These are phyloP conservation scores for Pyrenula aspistea DNA, from an alignment of 495 filamentous ascomycete species.

Conservation along the genomic window DNA sequence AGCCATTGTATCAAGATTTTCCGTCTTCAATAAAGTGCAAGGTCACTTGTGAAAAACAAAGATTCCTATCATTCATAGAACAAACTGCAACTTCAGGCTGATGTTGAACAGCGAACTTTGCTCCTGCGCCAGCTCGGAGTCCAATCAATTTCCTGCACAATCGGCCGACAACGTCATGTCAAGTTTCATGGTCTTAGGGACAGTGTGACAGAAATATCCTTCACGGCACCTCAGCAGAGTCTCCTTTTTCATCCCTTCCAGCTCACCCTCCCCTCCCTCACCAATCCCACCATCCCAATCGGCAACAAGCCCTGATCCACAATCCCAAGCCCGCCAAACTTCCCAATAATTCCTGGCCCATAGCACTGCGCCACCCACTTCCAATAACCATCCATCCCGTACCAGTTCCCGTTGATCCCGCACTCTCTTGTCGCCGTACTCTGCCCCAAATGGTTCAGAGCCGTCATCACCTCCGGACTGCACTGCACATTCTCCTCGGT, in stretches of 20 bases:
- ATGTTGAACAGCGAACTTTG: too few species aligned
- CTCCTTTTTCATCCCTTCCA: slow-evolving; percentile 30
- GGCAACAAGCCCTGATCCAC: slow-evolving; percentile 44
- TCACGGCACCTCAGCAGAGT: too few species aligned
- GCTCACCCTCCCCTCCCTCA: slow-evolving; percentile 39
- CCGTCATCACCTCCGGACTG: slow-evolving; percentile 2
- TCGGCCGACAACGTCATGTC: too few species aligned
- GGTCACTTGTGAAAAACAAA: too few species aligned
- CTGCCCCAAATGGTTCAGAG: neutral
- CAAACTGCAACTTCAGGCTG: too few species aligned
- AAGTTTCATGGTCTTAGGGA: too few species aligned
- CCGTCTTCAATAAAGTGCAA: too few species aligned
- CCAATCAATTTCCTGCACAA: too few species aligned
- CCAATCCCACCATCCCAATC: slow-evolving; percentile 37
- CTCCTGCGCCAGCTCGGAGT: too few species aligned
- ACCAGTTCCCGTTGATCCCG: slow-evolving; percentile 7
- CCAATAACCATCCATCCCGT: slow-evolving; percentile 20
- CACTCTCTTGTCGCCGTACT: slow-evolving; percentile 4
- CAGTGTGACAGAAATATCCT: too few species aligned
- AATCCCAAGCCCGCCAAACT: slow-evolving; percentile 38
- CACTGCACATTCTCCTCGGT: slow-evolving; percentile 6
- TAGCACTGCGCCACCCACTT: slow-evolving; percentile 41
- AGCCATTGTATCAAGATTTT: too few species aligned
- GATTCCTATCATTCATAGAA: too few species aligned
- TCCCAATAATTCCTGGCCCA: slow-evolving; percentile 30